Conservation (phyloP, 805 yeast species). For the Yarrowia phangngaensis region DNA sequence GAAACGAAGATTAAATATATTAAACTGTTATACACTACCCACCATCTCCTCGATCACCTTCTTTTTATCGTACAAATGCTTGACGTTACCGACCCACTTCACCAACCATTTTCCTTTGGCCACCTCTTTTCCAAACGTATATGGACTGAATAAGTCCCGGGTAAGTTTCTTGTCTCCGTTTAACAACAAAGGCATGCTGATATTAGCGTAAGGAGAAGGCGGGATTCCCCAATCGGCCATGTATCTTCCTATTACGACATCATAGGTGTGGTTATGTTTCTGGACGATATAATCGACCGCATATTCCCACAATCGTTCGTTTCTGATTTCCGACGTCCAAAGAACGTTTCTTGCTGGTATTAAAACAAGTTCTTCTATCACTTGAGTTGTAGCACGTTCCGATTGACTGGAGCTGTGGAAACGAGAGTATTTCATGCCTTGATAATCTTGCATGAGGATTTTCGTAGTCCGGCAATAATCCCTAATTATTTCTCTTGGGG, state of each 20-base stretch:
- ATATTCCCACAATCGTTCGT: conserved; percentile 20
- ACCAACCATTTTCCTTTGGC: too few relatives aligned
- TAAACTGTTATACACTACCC: too few relatives aligned
- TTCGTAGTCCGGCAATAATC: conserved; percentile 1
- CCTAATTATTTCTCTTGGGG: neutral
- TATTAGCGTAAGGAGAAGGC: conserved; percentile 8
- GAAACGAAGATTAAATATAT: too few relatives aligned
- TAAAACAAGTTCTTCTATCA: conserved; percentile 10
- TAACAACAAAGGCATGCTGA: conserved; percentile 11
- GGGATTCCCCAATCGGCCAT: conserved; percentile 19
- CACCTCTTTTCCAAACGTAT: too few relatives aligned
- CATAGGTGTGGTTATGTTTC: conserved; percentile 11
- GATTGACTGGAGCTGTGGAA: conserved; percentile 3
- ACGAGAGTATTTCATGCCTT: conserved; percentile 12
- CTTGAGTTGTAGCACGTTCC: conserved; percentile 10
- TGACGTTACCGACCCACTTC: too few relatives aligned
- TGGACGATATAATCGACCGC: conserved; percentile 14
- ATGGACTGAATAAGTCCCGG: too few relatives aligned
- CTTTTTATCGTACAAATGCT: too few relatives aligned
- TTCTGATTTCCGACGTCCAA: neutral
- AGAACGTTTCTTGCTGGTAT: conserved; percentile 14
- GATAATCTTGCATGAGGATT: conserved; percentile 14
- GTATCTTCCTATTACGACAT: conserved; percentile 16
- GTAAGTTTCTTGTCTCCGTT: too few relatives aligned
- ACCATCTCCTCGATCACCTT: too few relatives aligned